These are phyloP conservation scores for Tylopilus subfusipes DNA, from an alignment of 768 basidiomycete genomes.

Conservation along the genomic window DNA sequence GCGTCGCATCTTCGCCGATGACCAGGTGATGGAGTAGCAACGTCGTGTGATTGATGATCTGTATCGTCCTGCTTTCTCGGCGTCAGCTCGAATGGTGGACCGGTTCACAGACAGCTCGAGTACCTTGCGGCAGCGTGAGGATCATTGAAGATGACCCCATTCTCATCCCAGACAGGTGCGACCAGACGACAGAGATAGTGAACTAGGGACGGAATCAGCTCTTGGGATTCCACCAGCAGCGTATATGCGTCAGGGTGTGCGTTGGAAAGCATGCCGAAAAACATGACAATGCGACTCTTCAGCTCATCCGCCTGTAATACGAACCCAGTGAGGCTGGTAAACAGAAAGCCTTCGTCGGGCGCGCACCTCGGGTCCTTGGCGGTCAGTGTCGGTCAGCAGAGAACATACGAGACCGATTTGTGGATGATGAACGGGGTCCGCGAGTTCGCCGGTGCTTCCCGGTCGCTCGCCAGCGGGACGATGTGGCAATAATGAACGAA, in stretches of 20 bases:
- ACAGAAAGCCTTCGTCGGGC: neutral
- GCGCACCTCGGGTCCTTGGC: slow-evolving; percentile 40
- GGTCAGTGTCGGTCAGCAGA: slow-evolving; percentile 43
- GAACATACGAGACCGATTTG: slow-evolving; percentile 50
- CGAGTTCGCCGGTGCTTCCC: slow-evolving; percentile 17
- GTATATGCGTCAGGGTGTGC: slow-evolving; percentile 38
- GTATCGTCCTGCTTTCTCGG: slow-evolving; percentile 42
- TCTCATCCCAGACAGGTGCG: slow-evolving; percentile 65
- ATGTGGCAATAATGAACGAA: slow-evolving; percentile 40
- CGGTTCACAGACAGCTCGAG: neutral
- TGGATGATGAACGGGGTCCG: slow-evolving; percentile 33
- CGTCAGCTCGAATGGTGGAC: neutral
- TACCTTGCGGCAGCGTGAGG: slow-evolving; percentile 31
- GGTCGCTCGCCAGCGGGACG: slow-evolving; percentile 24
- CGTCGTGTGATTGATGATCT: slow-evolving; percentile 48
- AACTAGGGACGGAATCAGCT: slow-evolving; percentile 64
- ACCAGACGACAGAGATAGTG: slow-evolving; percentile 50
- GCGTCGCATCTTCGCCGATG: slow-evolving; percentile 42
- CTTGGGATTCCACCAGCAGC: slow-evolving; percentile 44
- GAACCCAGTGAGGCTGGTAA: neutral
- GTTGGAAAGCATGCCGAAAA: slow-evolving; percentile 40
- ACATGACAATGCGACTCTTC: slow-evolving; percentile 36
- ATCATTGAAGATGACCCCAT: slow-evolving; percentile 39
- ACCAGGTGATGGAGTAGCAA: slow-evolving; percentile 64
- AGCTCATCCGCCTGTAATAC: slow-evolving; percentile 34